phyloP scores from a whole-genome alignment of 768 basidiomycete genomes.

The Xanthoconium stramineum region DNA sequence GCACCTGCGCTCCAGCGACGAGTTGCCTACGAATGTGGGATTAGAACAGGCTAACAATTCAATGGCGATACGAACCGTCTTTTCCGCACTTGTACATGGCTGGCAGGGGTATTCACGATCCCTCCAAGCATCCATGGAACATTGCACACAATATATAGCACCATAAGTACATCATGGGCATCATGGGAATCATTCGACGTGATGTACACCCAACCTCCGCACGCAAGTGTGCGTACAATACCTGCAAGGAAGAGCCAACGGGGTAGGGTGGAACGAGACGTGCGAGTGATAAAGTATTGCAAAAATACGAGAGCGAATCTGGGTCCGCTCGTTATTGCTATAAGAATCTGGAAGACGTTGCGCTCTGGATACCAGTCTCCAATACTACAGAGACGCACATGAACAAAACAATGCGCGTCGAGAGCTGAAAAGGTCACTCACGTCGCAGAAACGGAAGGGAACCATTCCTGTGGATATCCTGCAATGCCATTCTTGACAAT shows the following conservation, averaged over 20 bases:
- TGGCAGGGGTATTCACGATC: conserved; percentile 49
- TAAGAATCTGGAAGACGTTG: conserved; percentile 81
- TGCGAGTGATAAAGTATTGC: conserved; percentile 57
- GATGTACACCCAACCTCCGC: conserved; percentile 92
- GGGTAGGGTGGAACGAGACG: conserved; percentile 41
- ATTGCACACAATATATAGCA: conserved; percentile 78
- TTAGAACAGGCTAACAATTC: neutral
- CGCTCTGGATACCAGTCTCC: conserved; percentile 91
- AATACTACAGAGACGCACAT: conserved; percentile 48
- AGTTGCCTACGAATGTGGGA: conserved; percentile 38
- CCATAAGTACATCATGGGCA: conserved; percentile 85
- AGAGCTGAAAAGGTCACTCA: conserved; percentile 33
- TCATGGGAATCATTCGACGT: conserved; percentile 84
- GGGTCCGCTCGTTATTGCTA: conserved; percentile 84
- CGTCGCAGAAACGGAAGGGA: conserved; percentile 87
- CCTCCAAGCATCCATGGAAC: conserved; percentile 87
- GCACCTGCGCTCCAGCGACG: conserved; percentile 47
- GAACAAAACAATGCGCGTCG: neutral
- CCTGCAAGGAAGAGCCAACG: conserved; percentile 58
- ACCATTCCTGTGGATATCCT: conserved; percentile 85
- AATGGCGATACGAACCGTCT: conserved; percentile 44
- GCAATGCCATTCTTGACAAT: conserved; percentile 85
- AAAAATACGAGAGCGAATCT: conserved; percentile 65
- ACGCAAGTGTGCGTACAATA: conserved; percentile 69
- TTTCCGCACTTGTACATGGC: conserved; percentile 39